phyloP scores from a whole-genome alignment of 306 rosid genomes.

The Acacia melanoxylon region DNA sequence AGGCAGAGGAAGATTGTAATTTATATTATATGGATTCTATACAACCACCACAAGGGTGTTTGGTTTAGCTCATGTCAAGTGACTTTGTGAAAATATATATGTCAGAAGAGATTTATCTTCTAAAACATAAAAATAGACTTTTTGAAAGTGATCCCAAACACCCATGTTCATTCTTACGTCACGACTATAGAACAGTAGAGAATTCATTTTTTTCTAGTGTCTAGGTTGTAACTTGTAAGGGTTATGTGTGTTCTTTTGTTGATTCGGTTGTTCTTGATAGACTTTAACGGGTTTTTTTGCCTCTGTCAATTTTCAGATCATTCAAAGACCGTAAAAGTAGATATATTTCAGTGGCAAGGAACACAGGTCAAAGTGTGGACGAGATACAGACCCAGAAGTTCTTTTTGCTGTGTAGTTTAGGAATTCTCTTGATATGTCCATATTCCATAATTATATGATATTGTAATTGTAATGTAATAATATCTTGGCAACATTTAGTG shows the following conservation, averaged over 20 bases:
- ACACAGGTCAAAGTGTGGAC: neutral
- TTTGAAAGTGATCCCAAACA: too few species aligned
- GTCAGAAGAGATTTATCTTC: too few species aligned
- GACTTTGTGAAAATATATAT: too few species aligned
- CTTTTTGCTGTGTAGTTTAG: neutral
- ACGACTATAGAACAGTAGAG: neutral
- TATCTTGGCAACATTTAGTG: neutral
- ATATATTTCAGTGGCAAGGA: constrained; percentile 22
- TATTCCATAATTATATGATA: neutral
- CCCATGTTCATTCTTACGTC: neutral
- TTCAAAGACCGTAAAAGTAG: neutral
- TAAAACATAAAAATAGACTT: too few species aligned
- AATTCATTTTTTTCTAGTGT: neutral
- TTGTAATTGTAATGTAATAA: too few species aligned
- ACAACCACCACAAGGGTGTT: neutral
- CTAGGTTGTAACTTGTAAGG: neutral
- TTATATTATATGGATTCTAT: neutral
- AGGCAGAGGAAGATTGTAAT: neutral
- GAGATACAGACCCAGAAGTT: neutral
- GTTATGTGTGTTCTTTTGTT: neutral
- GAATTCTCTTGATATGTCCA: neutral
- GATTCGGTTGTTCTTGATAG: neutral
- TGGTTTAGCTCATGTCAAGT: too few species aligned
- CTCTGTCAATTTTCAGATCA: constrained; percentile 31
- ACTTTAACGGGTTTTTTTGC: neutral